phyloP scores from a whole-genome alignment of 441 rosid genomes.

The Mallotus japonicus region DNA sequence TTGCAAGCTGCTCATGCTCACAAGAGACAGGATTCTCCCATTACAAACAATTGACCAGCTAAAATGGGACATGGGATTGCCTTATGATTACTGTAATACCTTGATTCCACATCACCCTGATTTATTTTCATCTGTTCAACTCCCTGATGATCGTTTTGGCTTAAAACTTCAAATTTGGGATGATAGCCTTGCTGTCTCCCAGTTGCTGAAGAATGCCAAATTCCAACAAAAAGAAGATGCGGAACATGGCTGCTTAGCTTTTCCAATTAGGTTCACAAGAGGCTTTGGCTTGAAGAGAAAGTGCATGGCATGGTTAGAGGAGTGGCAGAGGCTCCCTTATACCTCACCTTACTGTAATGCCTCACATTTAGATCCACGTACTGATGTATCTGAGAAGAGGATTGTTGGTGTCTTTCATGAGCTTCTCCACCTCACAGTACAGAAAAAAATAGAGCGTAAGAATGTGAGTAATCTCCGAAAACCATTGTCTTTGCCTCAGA shows the following conservation, averaged over 20 bases:
- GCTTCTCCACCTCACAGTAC: slow-evolving; percentile 68
- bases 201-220: slow-evolving; percentile 41
- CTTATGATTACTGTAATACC: slow-evolving; percentile 46
- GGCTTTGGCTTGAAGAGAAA: slow-evolving; percentile 83
- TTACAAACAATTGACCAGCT: slow-evolving; percentile 76
- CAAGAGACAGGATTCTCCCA: slow-evolving; percentile 54
- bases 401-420: slow-evolving; percentile 83
- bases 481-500: slow-evolving; percentile 66
- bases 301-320: slow-evolving; percentile 75
- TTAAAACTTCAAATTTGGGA: slow-evolving; percentile 57
- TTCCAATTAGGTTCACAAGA: slow-evolving; percentile 70
- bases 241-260: slow-evolving; percentile 37
- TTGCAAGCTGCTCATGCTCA: slow-evolving; percentile 73
- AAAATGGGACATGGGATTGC: slow-evolving; percentile 87
- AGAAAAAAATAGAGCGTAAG: slow-evolving; percentile 67
- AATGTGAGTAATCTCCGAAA: slow-evolving; percentile 74
- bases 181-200: slow-evolving; percentile 54
- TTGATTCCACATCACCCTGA: slow-evolving; percentile 42
- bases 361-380: slow-evolving; percentile 73
- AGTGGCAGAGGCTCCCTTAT: slow-evolving; percentile 83
- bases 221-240: slow-evolving; percentile 31
- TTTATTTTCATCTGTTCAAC: slow-evolving; percentile 48
- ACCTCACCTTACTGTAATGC: slow-evolving; percentile 66
- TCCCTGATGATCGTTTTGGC: slow-evolving; percentile 55
- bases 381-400: slow-evolving; percentile 84